These are phyloP conservation scores for Spongiforma sp. DNA, from an alignment of 1,284 basidiomycete species.

Conservation along the genomic window DNA sequence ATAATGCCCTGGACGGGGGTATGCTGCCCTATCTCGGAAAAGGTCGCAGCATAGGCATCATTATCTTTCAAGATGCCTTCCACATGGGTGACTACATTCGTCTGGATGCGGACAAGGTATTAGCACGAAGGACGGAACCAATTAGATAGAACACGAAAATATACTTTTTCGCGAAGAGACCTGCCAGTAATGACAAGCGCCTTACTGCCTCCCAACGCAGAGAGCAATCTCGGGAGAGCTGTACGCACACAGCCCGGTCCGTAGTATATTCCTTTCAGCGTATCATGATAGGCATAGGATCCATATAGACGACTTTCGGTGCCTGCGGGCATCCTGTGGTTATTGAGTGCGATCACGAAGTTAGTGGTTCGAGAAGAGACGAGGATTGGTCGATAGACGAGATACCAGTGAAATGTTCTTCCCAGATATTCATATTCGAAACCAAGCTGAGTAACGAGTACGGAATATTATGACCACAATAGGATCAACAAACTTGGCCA, in stretches of 20 bases:
- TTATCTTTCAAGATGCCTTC: constrained; percentile 60
- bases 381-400: too few relatives aligned
- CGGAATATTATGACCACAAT: too few relatives aligned
- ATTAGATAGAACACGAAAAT: constrained; percentile 14
- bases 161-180: constrained; percentile 67
- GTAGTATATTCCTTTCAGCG: constrained; percentile 68
- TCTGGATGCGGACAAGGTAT: constrained; percentile 49
- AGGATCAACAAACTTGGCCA: too few relatives aligned
- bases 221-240: constrained; percentile 66
- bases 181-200: constrained; percentile 75
- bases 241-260: constrained; percentile 66
- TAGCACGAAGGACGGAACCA: constrained; percentile 6
- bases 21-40: constrained; percentile 79
- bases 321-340: too few relatives aligned
- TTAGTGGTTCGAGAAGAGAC: too few relatives aligned
- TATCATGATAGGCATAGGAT: constrained; percentile 66
- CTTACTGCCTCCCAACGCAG: constrained; percentile 58
- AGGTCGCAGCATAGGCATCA: constrained; percentile 67
- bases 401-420: too few relatives aligned
- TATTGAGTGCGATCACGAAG: too few relatives aligned
- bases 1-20: constrained; percentile 73
- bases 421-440: too few relatives aligned
- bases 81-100: constrained; percentile 64
- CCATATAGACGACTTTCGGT: too few relatives aligned
- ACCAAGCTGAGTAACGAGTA: too few relatives aligned